A percentile compares a stretch with the other conserved stretches of the same genome.
Evolutionary conservation across 2,329 filamentous ascomycete species (phyloP).

Genomic region (Gaeumannomyces sp.): DNA sequence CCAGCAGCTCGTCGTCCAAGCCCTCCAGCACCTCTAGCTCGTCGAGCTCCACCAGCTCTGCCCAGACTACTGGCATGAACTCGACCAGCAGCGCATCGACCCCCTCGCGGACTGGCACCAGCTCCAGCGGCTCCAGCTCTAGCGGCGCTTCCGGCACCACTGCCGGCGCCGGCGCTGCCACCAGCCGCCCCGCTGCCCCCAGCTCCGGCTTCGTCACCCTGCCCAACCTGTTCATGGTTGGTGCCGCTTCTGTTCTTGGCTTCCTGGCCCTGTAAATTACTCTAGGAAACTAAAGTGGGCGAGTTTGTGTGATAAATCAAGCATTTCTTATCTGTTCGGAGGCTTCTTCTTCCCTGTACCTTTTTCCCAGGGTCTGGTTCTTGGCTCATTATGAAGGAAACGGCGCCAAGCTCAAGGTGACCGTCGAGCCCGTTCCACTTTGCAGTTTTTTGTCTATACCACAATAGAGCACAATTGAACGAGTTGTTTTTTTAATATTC

Average conservation of each 20-base stretch:
- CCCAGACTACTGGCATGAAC: slow-evolving; percentile 20
- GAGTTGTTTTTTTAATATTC: neutral
- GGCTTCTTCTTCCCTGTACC: neutral
- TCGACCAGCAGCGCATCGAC: slow-evolving; percentile 9
- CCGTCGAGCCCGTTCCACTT: neutral
- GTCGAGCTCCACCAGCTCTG: slow-evolving; percentile 19
- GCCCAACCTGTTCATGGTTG: slow-evolving; percentile 5
- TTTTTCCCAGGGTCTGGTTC: neutral
- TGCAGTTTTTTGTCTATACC: neutral
- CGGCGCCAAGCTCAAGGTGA: neutral
- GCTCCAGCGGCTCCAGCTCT: slow-evolving; percentile 12
- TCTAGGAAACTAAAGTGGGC: neutral
- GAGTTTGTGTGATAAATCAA: neutral
- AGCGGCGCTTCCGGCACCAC: neutral
- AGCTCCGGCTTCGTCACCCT: slow-evolving; percentile 2
- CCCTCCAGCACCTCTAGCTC: slow-evolving; percentile 18
- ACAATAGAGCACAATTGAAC: neutral
- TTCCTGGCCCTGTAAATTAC: slow-evolving; percentile 5
- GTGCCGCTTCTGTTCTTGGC: slow-evolving; percentile 6
- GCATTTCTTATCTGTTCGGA: neutral
- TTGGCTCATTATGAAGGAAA: neutral
- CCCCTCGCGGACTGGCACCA: slow-evolving; percentile 12
- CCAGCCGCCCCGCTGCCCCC: neutral
- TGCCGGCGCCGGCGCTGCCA: neutral
- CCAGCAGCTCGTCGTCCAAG: slow-evolving; percentile 14